Evolutionary conservation across 140 eudicot species (phyloP).

Genomic region (Flaveria floridana): DNA sequence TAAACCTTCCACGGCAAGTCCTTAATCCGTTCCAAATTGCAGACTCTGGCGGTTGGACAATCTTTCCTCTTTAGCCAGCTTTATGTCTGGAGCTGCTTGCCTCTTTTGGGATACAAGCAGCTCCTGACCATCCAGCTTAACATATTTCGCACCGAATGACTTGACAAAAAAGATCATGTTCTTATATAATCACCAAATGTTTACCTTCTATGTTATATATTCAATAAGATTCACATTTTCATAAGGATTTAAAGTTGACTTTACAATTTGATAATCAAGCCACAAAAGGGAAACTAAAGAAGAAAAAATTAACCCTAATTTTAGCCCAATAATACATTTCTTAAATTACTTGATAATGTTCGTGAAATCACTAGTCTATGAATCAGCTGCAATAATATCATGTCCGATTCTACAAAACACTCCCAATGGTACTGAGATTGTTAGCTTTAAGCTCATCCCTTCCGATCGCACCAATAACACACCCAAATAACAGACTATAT

Average conservation of each 20-base stretch:
- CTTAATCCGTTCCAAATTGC: too few relatives aligned
- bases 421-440: slow-evolving; percentile 6
- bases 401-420: background rate
- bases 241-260: background rate
- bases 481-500: background rate
- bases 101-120: too few relatives aligned
- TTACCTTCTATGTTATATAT: background rate
- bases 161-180: background rate
- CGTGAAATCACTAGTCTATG: background rate
- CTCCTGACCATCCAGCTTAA: too few relatives aligned
- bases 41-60: too few relatives aligned
- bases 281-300: background rate
- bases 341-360: background rate
- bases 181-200: background rate
- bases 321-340: background rate
- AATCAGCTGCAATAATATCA: too few relatives aligned
- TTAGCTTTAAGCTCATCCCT: slow-evolving; percentile 3
- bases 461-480: background rate
- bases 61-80: too few relatives aligned
- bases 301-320: background rate
- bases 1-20: too few relatives aligned
- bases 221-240: background rate
- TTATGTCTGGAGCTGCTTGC: too few relatives aligned
- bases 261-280: background rate
- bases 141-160: background rate